Conservation (phyloP, 768 basidiomycete species). For the Termitomyces sp. region DNA sequence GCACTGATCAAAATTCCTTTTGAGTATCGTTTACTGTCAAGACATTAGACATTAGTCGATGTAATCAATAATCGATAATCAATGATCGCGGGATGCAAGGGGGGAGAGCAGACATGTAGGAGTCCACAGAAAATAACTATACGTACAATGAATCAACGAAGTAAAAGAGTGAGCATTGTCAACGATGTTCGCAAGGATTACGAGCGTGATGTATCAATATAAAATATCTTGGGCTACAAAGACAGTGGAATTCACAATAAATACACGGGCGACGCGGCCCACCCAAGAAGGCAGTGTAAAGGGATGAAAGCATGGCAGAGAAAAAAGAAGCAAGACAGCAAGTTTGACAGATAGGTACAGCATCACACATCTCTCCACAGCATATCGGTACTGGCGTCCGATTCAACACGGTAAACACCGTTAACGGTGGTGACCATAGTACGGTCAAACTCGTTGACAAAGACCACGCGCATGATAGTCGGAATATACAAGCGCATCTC, state of each 20-base stretch:
- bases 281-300: neutral
- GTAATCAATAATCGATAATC: no score
- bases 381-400: constrained; percentile 24
- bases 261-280: constrained; percentile 1
- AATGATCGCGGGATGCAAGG: no score
- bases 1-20: no score
- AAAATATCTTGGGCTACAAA: constrained; percentile 11
- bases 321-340: neutral
- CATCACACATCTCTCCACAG: constrained; percentile 31
- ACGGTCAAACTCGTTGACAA: constrained; percentile 61
- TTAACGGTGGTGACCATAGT: constrained; percentile 39
- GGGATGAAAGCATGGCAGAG: neutral
- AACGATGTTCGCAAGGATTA: neutral
- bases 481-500: constrained; percentile 63
- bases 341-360: neutral
- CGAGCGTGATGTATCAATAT: neutral
- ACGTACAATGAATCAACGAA: neutral
- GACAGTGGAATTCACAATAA: neutral
- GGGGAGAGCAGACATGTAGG: no score
- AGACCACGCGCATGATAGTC: constrained; percentile 48
- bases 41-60: no score
- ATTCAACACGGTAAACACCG: constrained; percentile 32
- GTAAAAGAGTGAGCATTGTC: neutral
- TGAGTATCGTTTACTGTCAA: no score
- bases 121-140: no score